Percentiles rank a stretch among this genome's conserved stretches.
Evolutionary conservation across 208 protist species (phyloP).

Genomic region (Trypanosoma avium): DNA sequence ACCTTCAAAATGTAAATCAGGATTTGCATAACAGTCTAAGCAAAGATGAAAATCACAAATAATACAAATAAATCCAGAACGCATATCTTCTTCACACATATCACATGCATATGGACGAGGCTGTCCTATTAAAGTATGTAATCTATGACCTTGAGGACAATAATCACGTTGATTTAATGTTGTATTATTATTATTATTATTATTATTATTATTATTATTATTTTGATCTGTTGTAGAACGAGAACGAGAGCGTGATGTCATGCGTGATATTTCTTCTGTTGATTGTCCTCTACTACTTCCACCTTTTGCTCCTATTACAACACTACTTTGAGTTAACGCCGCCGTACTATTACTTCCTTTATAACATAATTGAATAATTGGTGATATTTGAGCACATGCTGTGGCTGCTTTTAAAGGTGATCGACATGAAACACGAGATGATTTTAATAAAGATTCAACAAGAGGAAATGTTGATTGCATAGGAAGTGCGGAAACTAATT

Average conservation of each 20-base stretch:
- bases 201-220: neutral
- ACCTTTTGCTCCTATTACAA: too few relatives aligned
- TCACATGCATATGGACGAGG: constrained; percentile 31
- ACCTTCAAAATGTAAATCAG: neutral
- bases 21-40: constrained; percentile 35
- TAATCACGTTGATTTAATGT: constrained; percentile 33
- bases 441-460: constrained; percentile 72
- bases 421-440: constrained; percentile 50
- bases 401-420: constrained; percentile 53
- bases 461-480: constrained; percentile 55
- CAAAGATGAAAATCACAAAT: constrained; percentile 67
- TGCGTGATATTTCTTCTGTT: too few relatives aligned
- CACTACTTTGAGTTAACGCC: too few relatives aligned
- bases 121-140: constrained; percentile 28
- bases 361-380: constrained; percentile 52
- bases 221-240: too few relatives aligned
- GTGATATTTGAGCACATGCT: constrained; percentile 46
- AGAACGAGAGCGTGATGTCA: too few relatives aligned
- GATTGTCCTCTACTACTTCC: too few relatives aligned
- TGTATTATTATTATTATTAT: neutral
- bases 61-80: constrained; percentile 42
- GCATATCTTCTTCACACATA: constrained; percentile 31
- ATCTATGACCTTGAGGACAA: constrained; percentile 59
- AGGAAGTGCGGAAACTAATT: constrained; percentile 49
- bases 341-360: constrained; percentile 13